phyloP scores from a whole-genome alignment of 345 rosid species.

The Brassica nigra region DNA sequence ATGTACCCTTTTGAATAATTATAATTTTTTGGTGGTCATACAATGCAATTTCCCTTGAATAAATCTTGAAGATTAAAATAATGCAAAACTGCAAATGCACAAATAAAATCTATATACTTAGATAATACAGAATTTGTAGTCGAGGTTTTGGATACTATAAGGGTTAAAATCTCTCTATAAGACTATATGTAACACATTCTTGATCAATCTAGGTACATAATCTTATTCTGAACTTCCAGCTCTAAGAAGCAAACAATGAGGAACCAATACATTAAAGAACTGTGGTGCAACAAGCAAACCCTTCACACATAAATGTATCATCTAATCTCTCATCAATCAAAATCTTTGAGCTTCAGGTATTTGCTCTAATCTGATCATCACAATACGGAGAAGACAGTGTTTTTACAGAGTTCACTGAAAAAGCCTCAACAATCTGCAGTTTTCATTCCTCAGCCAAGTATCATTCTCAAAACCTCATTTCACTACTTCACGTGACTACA shows the following conservation, averaged over 20 bases:
- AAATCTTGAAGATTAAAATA: neutral
- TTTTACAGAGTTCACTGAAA: neutral
- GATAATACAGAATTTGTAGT: neutral
- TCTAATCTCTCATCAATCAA: neutral
- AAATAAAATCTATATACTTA: neutral
- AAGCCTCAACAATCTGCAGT: constrained; percentile 18
- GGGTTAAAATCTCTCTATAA: neutral
- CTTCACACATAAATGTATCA: neutral
- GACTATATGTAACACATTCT: neutral
- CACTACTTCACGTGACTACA: constrained; percentile 26
- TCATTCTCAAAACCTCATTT: neutral
- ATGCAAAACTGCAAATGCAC: neutral
- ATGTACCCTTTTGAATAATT: neutral
- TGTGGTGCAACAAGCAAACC: neutral
- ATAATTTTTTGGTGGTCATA: no score
- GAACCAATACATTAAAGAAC: neutral
- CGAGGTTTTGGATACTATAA: neutral
- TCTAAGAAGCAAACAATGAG: neutral
- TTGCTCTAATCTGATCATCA: constrained; percentile 5
- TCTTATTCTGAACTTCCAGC: neutral
- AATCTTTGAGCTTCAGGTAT: constrained; percentile 1
- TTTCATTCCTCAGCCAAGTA: neutral
- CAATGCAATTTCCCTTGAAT: no score
- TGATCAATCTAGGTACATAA: neutral
- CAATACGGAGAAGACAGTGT: neutral